Percentiles rank a stretch among this genome's conserved stretches.
These are phyloP conservation scores for Singerocomus inundabilis DNA, from an alignment of 1,284 basidiomycete species.

Conservation along the genomic window DNA sequence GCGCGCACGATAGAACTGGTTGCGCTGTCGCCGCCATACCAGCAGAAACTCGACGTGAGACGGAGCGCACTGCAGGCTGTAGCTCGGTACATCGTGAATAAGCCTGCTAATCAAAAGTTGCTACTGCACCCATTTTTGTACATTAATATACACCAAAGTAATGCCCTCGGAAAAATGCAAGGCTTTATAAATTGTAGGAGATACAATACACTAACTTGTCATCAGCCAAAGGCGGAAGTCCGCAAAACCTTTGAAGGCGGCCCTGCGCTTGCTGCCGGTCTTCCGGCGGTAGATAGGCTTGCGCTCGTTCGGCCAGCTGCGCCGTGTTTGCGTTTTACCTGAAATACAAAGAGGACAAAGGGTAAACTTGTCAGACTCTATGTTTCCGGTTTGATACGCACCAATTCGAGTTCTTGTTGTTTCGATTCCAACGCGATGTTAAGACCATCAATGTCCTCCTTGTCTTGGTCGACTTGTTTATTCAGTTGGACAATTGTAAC, in stretches of 20 bases:
- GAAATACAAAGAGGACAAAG: not conserved
- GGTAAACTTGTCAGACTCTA: not conserved
- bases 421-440: constrained; percentile 88
- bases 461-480: constrained; percentile 65
- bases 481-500: constrained; percentile 73
- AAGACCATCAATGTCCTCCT: constrained; percentile 75
- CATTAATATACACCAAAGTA: not conserved
- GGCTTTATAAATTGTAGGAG: constrained; percentile 3
- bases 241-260: constrained; percentile 45
- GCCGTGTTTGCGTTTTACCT: constrained; percentile 74
- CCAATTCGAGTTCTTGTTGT: constrained; percentile 86
- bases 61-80: not conserved
- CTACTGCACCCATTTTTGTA: not conserved
- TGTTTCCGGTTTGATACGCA: constrained; percentile 39
- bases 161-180: not conserved
- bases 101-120: not conserved
- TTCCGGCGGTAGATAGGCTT: constrained; percentile 24
- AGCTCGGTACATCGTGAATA: constrained; percentile 7
- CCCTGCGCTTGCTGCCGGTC: constrained; percentile 40
- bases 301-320: constrained; percentile 52
- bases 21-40: not conserved
- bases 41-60: not conserved
- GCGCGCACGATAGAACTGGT: constrained; percentile 10
- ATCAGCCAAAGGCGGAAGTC: constrained; percentile 27
- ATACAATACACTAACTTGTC: constrained; percentile 10